phyloP scores from a whole-genome alignment of 2,329 filamentous ascomycete species.

The Aspergillus neotritici region DNA sequence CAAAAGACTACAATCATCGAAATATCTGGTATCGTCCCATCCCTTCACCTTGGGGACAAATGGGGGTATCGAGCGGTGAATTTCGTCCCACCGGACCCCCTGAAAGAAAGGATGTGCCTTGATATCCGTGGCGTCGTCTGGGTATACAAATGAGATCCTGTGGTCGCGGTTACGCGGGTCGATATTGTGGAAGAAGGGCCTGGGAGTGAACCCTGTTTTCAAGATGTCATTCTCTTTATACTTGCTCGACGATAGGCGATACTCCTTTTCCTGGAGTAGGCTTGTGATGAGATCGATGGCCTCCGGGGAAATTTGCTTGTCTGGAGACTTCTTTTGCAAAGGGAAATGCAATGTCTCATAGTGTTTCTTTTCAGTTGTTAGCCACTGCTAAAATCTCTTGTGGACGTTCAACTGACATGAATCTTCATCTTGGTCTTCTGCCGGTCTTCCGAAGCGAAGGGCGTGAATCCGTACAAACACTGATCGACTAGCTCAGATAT shows the following conservation, averaged over 20 bases:
- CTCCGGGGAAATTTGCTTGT: conserved; percentile 57
- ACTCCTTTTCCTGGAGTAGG: conserved; percentile 68
- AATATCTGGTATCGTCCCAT: conserved; percentile 77
- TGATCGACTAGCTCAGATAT: conserved; percentile 22
- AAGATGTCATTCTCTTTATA: conserved; percentile 63
- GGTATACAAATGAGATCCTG: conserved; percentile 63
- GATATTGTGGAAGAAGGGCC: conserved; percentile 28
- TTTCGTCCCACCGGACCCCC: conserved; percentile 67
- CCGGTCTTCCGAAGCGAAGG: conserved; percentile 76
- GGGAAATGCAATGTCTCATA: conserved; percentile 67
- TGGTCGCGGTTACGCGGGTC: conserved; percentile 35
- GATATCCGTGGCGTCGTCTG: conserved; percentile 82
- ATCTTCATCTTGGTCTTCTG: conserved; percentile 84
- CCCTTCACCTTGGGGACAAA: conserved; percentile 69
- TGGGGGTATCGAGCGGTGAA: conserved; percentile 67
- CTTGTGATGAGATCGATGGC: conserved; percentile 72
- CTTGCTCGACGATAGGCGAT: conserved; percentile 67
- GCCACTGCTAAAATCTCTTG: neutral
- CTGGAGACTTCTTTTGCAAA: conserved; percentile 44
- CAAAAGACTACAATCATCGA: conserved; percentile 68
- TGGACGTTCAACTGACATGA: conserved; percentile 48
- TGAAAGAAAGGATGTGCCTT: conserved; percentile 83
- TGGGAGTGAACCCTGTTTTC: conserved; percentile 25
- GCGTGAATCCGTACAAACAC: conserved; percentile 86
- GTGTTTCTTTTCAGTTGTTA: conserved; percentile 56